Evolutionary conservation across 352 stramenopile species (phyloP).

Genomic region (Globisporangium mamillatum): DNA sequence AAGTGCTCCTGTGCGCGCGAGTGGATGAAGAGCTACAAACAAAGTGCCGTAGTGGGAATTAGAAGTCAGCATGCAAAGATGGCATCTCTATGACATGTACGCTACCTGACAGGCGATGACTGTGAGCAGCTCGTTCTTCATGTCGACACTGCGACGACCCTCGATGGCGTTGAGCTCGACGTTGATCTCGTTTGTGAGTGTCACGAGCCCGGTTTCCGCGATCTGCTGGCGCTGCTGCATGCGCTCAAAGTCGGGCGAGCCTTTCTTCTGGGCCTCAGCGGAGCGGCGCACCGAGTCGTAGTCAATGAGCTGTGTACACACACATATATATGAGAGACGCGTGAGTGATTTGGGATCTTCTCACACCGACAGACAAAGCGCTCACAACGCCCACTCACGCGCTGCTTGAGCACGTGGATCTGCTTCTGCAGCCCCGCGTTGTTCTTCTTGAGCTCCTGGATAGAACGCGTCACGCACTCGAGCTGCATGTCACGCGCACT

Average conservation of each 20-base stretch:
- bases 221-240: conserved; percentile 53
- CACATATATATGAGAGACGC: background rate
- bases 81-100: background rate
- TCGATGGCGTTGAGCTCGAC: conserved; percentile 62
- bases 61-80: background rate
- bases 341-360: background rate
- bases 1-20: conserved; percentile 62
- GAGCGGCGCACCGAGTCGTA: conserved; percentile 70
- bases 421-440: conserved; percentile 42
- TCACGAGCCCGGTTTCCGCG: conserved; percentile 43
- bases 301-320: conserved; percentile 45
- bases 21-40: conserved; percentile 55
- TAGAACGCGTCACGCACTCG: conserved; percentile 35
- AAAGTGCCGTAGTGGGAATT: background rate
- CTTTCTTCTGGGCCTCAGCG: conserved; percentile 56
- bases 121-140: conserved; percentile 79
- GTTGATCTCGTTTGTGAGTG: conserved; percentile 63
- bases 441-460: conserved; percentile 37
- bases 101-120: conserved; percentile 62
- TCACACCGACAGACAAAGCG: background rate
- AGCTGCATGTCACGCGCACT: conserved; percentile 46
- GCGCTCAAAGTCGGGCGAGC: conserved; percentile 65
- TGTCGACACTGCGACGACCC: conserved; percentile 48
- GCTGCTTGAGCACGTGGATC: conserved; percentile 50
- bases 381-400: conserved; percentile 18